phyloP scores from a whole-genome alignment of 2,329 filamentous ascomycete genomes.

The Aspergillus fructus region DNA sequence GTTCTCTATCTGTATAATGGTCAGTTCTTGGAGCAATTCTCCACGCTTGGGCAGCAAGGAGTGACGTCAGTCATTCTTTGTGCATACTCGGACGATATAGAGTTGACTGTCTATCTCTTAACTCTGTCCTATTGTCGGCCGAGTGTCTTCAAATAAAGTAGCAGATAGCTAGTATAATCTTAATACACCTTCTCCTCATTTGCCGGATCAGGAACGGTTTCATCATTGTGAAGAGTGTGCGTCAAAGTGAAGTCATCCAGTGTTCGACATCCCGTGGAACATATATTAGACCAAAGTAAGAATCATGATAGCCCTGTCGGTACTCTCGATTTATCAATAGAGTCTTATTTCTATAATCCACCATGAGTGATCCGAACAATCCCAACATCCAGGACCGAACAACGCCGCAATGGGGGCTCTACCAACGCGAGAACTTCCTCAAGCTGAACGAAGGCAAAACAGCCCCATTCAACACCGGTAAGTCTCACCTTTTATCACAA shows the following conservation, averaged over 20 bases:
- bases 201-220: constrained; percentile 1
- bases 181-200: neutral
- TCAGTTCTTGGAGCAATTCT: neutral
- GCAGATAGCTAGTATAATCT: neutral
- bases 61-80: neutral
- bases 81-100: neutral
- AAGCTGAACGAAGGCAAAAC: constrained; percentile 51
- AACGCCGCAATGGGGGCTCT: constrained; percentile 56
- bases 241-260: constrained; percentile 32
- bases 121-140: neutral
- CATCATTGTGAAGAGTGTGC: constrained; percentile 7
- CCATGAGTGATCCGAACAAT: constrained; percentile 49
- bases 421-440: constrained; percentile 58
- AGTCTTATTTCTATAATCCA: neutral
- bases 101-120: neutral
- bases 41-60: neutral
- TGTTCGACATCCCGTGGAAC: neutral
- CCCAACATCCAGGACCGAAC: constrained; percentile 51
- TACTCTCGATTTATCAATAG: no score
- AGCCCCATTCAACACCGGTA: constrained; percentile 54
- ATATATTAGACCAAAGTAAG: no score
- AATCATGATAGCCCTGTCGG: no score
- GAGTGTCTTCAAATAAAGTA: neutral
- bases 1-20: neutral
- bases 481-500: neutral